Base-by-base conservation (phyloP, 1,284 basidiomycete genomes). In the Ceratobasidium sp. region DNA sequence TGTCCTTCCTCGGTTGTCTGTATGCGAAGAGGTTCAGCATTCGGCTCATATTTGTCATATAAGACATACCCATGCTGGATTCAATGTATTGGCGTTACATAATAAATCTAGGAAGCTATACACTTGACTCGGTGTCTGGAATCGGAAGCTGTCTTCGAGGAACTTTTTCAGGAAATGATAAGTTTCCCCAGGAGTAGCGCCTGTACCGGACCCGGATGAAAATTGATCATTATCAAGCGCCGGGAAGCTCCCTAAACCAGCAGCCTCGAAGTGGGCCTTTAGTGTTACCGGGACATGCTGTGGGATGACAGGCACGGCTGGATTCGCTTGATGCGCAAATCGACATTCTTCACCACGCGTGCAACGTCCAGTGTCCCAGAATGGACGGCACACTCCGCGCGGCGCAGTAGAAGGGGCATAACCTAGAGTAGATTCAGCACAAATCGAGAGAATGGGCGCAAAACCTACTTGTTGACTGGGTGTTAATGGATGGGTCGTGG, bases 21-120 rank as follows among this genome's bases (percentile, higher is more conserved):
- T 22, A 31, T 8, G 19, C 14, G 9, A 11, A 47, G 8, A 14
- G 29, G 1, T 36, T 15, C 5, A 36, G 44, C 22, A n/a, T 24
- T 54, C 31, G 36, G 31, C n/a, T 24, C 14, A 22, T n/a, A 22
- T 1, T 48, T 1, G 15, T 14, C n/a, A 9, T 60, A 3, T 33
- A 22, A n/a, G 5, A 59, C 57, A 11, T 53, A 72, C 69, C 69
- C 69, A 72, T 1, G 24, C 24, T 8, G 57, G 2, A 44, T 72
- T 72, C 19, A 4, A 29, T 19, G 56, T 29, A 6, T 41, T 57
- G 41, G 69, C 69, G 27, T 33, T 72, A 47, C 57, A 60, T 15
- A 72, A n/a, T 19, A 57, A 31, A 17, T 72, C 41, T 15, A 72
- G 45, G 41, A 72, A 72, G 8, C 31, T n/a, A 29, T 72, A 72